Evolutionary conservation across 352 stramenopile species (phyloP), one percentile per base, ranked within the genome.

Genomic region (Phytophthora podocarpi): DNA sequence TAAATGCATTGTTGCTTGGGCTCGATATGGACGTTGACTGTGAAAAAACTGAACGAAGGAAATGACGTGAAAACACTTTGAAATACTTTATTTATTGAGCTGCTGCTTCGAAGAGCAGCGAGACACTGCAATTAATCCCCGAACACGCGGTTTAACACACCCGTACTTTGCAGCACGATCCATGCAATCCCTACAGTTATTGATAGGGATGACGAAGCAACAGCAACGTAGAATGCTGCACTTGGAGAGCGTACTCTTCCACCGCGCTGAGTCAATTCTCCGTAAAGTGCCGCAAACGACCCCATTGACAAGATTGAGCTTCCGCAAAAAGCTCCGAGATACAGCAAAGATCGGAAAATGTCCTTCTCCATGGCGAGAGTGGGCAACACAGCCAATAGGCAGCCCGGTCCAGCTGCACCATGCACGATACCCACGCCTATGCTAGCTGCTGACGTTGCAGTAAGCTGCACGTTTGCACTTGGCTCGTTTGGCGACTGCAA

Each of bases 281-380:
- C 90, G 47, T 97, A 97, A 7, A 91, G 50, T 5, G 79, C 75
- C 1, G 90, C 85, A 65, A 97, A 97, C 1, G 53, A 60, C 23
- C 86, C 93, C 93, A 98, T 98, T 12, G 89, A 83, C 6, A 97
- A 11, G 31, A 91, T 93, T 13, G 78, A 91, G 23, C 78, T 95
- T 10, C 80, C 32, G 54, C 89, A 98, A 62, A 98, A 98, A 13
- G 76, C 89, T 0, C 58, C 73, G 1, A 98, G 67, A 74, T 97
- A 98, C 7, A 91, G 27, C 6, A 88, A 42, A 11, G 78, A 95
- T n/a, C 89, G 70, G 26, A 47, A 42, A 42, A 62, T 74, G 53
- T 95, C 69, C 34, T 90, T 79, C 11, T 90, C 79, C 60, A 97
- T 74, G 18, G 92, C 72, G 3, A 98, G 73, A 5, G 86, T 89